A percentile compares a stretch with the other conserved stretches of the same genome.
phyloP scores from a whole-genome alignment of 768 basidiomycete genomes.

The Tephrocybe sp. region DNA sequence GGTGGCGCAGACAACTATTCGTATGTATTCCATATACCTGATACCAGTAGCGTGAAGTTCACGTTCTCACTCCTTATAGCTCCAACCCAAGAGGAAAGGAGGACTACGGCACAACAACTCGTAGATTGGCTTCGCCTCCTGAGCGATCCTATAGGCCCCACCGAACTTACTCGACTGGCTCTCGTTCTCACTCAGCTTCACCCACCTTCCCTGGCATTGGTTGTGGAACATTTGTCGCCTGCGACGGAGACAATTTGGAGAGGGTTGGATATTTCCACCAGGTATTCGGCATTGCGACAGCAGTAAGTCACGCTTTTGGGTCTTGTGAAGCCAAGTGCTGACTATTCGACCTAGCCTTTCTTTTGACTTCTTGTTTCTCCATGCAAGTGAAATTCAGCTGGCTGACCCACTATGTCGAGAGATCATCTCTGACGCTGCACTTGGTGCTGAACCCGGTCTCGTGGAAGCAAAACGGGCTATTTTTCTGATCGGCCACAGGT shows the following conservation, averaged over 20 bases:
- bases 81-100: conserved; percentile 29
- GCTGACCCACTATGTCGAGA: conserved; percentile 25
- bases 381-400: conserved; percentile 25
- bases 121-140: conserved; percentile 63
- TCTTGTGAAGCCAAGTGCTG: background rate
- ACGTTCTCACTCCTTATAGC: conserved; percentile 30
- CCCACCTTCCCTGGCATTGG: conserved; percentile 35
- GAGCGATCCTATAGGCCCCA: conserved; percentile 28
- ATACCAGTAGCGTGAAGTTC: background rate
- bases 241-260: conserved; percentile 41
- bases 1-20: conserved; percentile 39
- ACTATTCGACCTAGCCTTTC: conserved; percentile 5
- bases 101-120: conserved; percentile 47
- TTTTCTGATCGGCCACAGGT: conserved; percentile 35
- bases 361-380: conserved; percentile 48
- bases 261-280: conserved; percentile 25
- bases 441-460: conserved; percentile 21
- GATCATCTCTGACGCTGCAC: conserved; percentile 35
- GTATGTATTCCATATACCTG: conserved; percentile 37
- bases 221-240: conserved; percentile 46
- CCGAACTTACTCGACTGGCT: conserved; percentile 41
- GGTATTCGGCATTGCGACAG: conserved; percentile 17
- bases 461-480: conserved; percentile 34
- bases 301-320: conserved; percentile 9
- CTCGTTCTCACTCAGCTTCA: conserved; percentile 39